These are phyloP conservation scores for Hymenotorrendiella dingleyae DNA, from an alignment of 2,329 filamentous ascomycete species.

Conservation along the genomic window DNA sequence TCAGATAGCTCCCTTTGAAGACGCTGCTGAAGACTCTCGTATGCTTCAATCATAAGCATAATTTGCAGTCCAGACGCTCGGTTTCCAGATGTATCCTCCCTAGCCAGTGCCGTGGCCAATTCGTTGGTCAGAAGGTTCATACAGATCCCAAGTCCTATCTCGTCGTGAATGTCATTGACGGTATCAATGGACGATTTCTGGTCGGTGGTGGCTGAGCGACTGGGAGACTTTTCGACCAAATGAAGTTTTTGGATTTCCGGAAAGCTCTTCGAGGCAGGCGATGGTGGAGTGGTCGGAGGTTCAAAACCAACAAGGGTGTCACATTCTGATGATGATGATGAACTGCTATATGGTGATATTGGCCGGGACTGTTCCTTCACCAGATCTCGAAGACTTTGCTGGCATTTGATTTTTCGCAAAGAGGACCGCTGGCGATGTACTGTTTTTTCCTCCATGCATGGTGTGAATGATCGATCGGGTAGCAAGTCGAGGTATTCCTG, in stretches of 20 bases:
- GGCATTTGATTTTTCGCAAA: slow-evolving; percentile 27
- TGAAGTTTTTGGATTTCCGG: slow-evolving; percentile 4
- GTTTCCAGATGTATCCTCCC: slow-evolving; percentile 11
- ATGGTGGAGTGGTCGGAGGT: slow-evolving; percentile 7
- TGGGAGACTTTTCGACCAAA: background rate
- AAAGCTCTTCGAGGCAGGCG: slow-evolving; percentile 6
- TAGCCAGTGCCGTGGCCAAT: slow-evolving; percentile 19
- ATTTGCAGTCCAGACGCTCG: slow-evolving; percentile 26
- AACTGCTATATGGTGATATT: background rate
- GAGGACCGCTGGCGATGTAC: slow-evolving; percentile 7
- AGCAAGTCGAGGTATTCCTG: slow-evolving; percentile 20
- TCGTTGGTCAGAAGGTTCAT: slow-evolving; percentile 25
- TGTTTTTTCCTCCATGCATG: slow-evolving; percentile 1
- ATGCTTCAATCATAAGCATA: slow-evolving; percentile 29
- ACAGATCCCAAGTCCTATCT: slow-evolving; percentile 26
- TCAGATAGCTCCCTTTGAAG: slow-evolving; percentile 16
- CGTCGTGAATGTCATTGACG: slow-evolving; percentile 8
- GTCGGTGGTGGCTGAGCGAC: background rate
- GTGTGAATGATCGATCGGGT: slow-evolving; percentile 11
- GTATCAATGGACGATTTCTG: background rate
- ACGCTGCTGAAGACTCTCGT: slow-evolving; percentile 23
- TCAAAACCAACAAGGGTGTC: slow-evolving; percentile 21
- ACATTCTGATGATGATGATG: too few species aligned
- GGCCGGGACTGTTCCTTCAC: slow-evolving; percentile 15
- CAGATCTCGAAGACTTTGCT: slow-evolving; percentile 24